Percentiles rank a stretch among this genome's conserved stretches.
phyloP scores from a whole-genome alignment of 2,329 filamentous ascomycete genomes.

The Botrytis cinerea region DNA sequence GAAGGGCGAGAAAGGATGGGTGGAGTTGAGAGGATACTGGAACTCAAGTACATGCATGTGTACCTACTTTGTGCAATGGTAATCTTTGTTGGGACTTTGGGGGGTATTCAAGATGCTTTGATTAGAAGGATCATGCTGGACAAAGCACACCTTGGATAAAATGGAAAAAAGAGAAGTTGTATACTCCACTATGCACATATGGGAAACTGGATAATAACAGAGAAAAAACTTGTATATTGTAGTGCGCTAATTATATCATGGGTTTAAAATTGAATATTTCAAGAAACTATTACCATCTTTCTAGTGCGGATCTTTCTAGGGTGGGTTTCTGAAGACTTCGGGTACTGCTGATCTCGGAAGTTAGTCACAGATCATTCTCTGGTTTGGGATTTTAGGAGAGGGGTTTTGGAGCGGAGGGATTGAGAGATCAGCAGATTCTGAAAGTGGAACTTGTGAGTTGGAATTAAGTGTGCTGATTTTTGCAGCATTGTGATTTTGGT shows the following conservation, averaged over 20 bases:
- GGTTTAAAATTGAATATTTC: neutral
- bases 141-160: neutral
- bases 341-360: neutral
- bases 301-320: neutral
- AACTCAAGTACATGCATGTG: neutral
- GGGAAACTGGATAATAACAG: neutral
- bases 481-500: neutral
- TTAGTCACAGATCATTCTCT: constrained; percentile 5
- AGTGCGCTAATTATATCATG: neutral
- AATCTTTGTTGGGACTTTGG: neutral
- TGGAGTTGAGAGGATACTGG: neutral
- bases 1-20: neutral
- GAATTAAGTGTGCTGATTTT: neutral
- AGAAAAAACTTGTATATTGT: neutral
- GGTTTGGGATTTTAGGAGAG: neutral
- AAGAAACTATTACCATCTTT: neutral
- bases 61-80: neutral
- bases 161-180: neutral
- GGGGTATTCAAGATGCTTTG: neutral
- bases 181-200: neutral
- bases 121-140: constrained; percentile 2
- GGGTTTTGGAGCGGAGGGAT: neutral
- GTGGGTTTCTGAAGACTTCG: neutral
- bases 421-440: neutral
- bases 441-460: neutral